Base-by-base conservation (phyloP, 1,139 yeast genomes). In the Candida neerlandica region DNA sequence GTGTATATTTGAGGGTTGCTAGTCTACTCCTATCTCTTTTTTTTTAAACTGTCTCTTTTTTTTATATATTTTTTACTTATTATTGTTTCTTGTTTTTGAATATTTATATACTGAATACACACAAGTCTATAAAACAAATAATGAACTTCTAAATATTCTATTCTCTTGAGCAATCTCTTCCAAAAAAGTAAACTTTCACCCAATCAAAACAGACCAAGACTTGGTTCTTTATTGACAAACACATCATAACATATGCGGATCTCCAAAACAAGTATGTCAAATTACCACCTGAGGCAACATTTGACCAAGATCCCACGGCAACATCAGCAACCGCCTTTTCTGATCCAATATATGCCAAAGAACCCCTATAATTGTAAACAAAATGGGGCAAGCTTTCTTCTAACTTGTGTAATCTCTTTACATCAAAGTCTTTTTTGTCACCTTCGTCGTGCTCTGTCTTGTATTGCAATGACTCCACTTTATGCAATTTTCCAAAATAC, bases 251-350 rank as follows among this genome's bases (percentile, higher is more conserved):
- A 71, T 91, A 91, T 38, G 96, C 95, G 33, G 92, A 85, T 73
- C 96, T 85, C 97, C 97, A 91, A 81, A 91, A 86, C 69, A 88
- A 77, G 77, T 85, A 90, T 44, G 97, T 89, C 67, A 88, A 75
- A 42, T 89, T 80, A 60, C 97, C 97, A 53, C 95, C 95, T 45
- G 91, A 75, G 32, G 92, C 83, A 55, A 84, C 78, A 62, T 86
- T 85, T 57, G 89, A 85, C 81, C 89, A 85, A 61, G 87, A 90
- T 56, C 94, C 95, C 85, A 91, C 83, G 37, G 86, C 85, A 61
- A 91, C 75, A 66, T 91, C 97, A 39, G 96, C 97, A 59, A 91
- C 94, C 35, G 97, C 97, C 67, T 85, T 81, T 65, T 91, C 97
- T 45, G 89, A 80, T 56, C 97, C 97, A 60, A 86, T 84, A 71